Conservation (phyloP, 805 yeast genomes). For the Sugiyamaella americana region DNA sequence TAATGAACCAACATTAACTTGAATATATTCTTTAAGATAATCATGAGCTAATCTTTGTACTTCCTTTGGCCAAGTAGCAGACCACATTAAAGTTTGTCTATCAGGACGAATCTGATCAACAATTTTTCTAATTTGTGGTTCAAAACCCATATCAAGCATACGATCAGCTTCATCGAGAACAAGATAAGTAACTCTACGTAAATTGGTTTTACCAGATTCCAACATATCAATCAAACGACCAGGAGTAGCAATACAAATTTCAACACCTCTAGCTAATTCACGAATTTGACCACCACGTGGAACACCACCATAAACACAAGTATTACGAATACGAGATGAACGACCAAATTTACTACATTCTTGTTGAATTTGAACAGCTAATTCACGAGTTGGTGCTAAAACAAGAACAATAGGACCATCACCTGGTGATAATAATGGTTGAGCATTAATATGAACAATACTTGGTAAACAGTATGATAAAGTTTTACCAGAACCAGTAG, state of each 20-base stretch:
- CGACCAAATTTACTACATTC: slow-evolving; percentile 94
- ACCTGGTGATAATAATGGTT: slow-evolving; percentile 85
- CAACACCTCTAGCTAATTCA: slow-evolving; percentile 91
- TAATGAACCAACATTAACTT: slow-evolving; percentile 92
- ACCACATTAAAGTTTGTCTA: slow-evolving; percentile 99
- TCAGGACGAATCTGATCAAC: slow-evolving; percentile 98
- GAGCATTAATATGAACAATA: slow-evolving; percentile 97
- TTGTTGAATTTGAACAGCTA: slow-evolving; percentile 94
- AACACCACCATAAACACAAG: slow-evolving; percentile 98
- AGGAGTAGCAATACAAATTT: slow-evolving; percentile 95
- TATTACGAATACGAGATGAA: slow-evolving; percentile 86
- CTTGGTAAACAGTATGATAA: slow-evolving; percentile 94
- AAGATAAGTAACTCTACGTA: slow-evolving; percentile 92
- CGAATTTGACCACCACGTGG: slow-evolving; percentile 97
- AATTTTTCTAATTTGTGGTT: slow-evolving; percentile 98
- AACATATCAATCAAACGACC: slow-evolving; percentile 98
- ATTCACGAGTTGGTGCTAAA: slow-evolving; percentile 97
- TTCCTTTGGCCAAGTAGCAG: slow-evolving; percentile 99
- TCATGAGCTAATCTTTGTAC: slow-evolving; percentile 91
- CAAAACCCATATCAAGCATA: slow-evolving; percentile 99
- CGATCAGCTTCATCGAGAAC: slow-evolving; percentile 99
- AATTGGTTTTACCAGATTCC: slow-evolving; percentile 89
- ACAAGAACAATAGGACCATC: slow-evolving; percentile 97
- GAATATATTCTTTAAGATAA: slow-evolving; percentile 87
- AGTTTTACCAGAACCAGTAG: slow-evolving; percentile 99